Base-by-base conservation (phyloP, 306 rosid genomes). In the Mimosa bimucronata region DNA sequence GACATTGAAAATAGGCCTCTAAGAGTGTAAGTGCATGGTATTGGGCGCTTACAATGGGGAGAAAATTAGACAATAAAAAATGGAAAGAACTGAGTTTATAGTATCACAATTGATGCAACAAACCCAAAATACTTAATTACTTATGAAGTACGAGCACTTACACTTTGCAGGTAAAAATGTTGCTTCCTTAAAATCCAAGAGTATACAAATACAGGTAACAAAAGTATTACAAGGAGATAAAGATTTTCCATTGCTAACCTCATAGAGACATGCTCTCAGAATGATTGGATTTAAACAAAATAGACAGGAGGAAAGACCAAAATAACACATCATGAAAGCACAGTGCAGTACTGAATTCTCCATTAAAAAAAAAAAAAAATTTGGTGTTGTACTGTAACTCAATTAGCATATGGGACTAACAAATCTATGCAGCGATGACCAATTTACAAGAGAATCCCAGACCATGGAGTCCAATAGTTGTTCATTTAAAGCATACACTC, bases 271-370 rank as follows among this genome's bases (percentile, higher is more conserved):
- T 41, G 37, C 74, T 13, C 34, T 42, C 55, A 42, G 46, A 69
- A 69, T 69, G 34, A 69, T 69, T 34, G 40, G 74, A 53, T 21
- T 69, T 12, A 25, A 21, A 42, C 55, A 41, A 25, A 23, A 42
- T 23, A 69, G 7, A 44, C 29, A 67, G 34, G 74, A 69, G 28
- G 52, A 41, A 42, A 41, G 16, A 46, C 34, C 28, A 68, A 12
- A 68, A 68, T 5, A 68, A 37, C 46, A 69, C 53, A 60, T 61
- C 30, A 42, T 16, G 42, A 31, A 75, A 34, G 34, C 12, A 60
- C 67, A 76, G 1, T 7, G 48, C 71, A 66, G 74, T 53, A 44
- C 76, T 66, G 66, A 40, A 69, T 76, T 71, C 80, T 74, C 48
- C 30, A 28, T n/a, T n/a, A n/a, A n/a, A 50, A 66, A 12, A n/a